phyloP scores from a whole-genome alignment of 441 rosid species.

The Breynia disticha region DNA sequence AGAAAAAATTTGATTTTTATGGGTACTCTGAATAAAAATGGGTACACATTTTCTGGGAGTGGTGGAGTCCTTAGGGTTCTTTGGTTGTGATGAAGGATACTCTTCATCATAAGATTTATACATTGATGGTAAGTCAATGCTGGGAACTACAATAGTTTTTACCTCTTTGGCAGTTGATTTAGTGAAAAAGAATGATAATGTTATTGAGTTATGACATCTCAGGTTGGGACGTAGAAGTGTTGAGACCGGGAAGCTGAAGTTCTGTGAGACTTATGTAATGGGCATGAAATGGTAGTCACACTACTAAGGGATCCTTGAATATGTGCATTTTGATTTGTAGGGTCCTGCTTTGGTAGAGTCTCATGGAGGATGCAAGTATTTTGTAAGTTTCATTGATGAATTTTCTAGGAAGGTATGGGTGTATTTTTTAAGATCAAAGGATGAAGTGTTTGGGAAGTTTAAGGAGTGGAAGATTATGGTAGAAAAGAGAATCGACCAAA shows the following conservation, averaged over 20 bases:
- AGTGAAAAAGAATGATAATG: too few species aligned
- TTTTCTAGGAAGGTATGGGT: slow-evolving; percentile 1
- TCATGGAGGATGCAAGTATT: background rate
- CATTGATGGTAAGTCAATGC: background rate
- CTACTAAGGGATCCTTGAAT: too few species aligned
- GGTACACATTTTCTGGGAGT: background rate
- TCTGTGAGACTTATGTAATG: too few species aligned
- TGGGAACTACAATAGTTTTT: too few species aligned
- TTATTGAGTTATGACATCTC: too few species aligned
- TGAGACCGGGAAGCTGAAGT: too few species aligned
- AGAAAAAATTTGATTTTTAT: background rate
- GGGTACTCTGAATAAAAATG: background rate
- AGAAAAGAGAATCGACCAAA: background rate
- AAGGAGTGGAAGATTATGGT: slow-evolving; percentile 3
- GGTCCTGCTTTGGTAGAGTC: too few species aligned
- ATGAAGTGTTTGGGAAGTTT: slow-evolving; percentile 1
- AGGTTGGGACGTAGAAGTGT: too few species aligned
- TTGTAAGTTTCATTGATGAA: background rate
- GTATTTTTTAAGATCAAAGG: background rate
- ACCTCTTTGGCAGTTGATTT: too few species aligned
- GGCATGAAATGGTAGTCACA: too few species aligned
- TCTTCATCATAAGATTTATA: background rate
- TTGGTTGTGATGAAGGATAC: background rate
- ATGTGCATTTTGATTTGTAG: too few species aligned
- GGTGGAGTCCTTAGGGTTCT: background rate